Evolutionary conservation across 148 eudicot species (phyloP).

Genomic region (Chenopodium suecicum): DNA sequence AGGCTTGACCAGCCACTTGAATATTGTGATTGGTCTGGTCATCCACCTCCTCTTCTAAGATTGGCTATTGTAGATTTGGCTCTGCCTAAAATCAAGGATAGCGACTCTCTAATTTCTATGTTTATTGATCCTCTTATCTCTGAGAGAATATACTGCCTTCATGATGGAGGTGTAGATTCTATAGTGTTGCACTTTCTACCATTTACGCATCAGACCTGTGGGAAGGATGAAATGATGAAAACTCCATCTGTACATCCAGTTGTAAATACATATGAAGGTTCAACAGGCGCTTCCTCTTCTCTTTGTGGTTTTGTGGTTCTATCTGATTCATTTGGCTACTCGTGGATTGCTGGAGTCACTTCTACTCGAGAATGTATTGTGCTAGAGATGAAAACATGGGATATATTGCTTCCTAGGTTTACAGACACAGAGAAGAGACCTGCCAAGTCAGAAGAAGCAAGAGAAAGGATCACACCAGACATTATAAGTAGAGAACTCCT

Average conservation of each 20-base stretch:
- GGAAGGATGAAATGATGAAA: conserved; percentile 59
- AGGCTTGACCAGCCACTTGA: conserved; percentile 65
- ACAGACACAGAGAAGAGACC: conserved; percentile 44
- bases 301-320: conserved; percentile 73
- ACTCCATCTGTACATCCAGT: conserved; percentile 79
- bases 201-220: conserved; percentile 67
- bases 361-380: conserved; percentile 67
- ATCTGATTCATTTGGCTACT: conserved; percentile 83
- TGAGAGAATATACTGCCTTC: conserved; percentile 79
- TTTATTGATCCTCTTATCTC: conserved; percentile 73
- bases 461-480: conserved; percentile 41
- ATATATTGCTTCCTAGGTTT: conserved; percentile 50
- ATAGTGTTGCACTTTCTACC: conserved; percentile 91
- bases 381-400: conserved; percentile 78
- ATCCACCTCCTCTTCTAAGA: conserved; percentile 82
- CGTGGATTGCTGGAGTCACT: conserved; percentile 88
- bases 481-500: conserved; percentile 89
- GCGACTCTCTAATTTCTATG: conserved; percentile 49
- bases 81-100: conserved; percentile 46
- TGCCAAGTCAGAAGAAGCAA: conserved; percentile 34
- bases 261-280: conserved; percentile 57
- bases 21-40: conserved; percentile 71
- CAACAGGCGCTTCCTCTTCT: conserved; percentile 39
- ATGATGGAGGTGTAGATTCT: conserved; percentile 86
- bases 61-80: conserved; percentile 90